Percentiles rank a stretch among this genome's conserved stretches.
phyloP scores from a whole-genome alignment of 1,284 basidiomycete species.

The Agroathelia rolfsii region DNA sequence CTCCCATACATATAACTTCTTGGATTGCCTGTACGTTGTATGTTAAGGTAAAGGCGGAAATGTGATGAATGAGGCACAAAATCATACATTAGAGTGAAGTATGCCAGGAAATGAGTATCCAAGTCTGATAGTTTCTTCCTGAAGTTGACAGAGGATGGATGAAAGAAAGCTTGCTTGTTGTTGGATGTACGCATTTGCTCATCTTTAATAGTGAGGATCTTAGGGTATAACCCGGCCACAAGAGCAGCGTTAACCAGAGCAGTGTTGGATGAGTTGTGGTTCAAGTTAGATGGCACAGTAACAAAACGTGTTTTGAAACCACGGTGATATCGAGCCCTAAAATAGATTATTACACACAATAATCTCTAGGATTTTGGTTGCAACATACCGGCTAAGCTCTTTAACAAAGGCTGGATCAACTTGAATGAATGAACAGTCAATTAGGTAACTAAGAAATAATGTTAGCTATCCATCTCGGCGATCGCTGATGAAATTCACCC shows the following conservation, averaged over 20 bases:
- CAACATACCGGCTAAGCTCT: constrained; percentile 60
- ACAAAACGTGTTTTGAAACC: constrained; percentile 75
- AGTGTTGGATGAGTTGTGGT: constrained; percentile 58
- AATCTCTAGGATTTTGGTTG: background rate
- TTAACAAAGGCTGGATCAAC: constrained; percentile 58
- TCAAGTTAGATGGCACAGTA: constrained; percentile 59
- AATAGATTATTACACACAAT: background rate
- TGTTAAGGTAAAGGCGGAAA: constrained; percentile 13
- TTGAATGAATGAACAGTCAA: constrained; percentile 82
- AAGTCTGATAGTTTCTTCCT: constrained; percentile 58
- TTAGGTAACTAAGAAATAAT: constrained; percentile 46
- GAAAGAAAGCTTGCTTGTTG: constrained; percentile 76
- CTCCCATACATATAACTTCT: constrained; percentile 95
- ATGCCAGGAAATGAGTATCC: constrained; percentile 66
- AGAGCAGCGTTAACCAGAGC: constrained; percentile 76
- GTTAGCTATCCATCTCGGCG: too few species aligned
- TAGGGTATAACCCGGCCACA: constrained; percentile 86
- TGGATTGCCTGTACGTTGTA: constrained; percentile 62
- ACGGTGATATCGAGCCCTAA: constrained; percentile 67
- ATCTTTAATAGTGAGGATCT: constrained; percentile 60
- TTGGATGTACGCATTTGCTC: constrained; percentile 75
- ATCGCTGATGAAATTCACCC: too few species aligned
- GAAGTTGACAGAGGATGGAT: constrained; percentile 91
- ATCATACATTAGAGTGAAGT: constrained; percentile 82
- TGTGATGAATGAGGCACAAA: background rate